These are phyloP conservation scores for Chlorociboria aeruginascens DNA, from an alignment of 495 filamentous ascomycete genomes.

Conservation along the genomic window DNA sequence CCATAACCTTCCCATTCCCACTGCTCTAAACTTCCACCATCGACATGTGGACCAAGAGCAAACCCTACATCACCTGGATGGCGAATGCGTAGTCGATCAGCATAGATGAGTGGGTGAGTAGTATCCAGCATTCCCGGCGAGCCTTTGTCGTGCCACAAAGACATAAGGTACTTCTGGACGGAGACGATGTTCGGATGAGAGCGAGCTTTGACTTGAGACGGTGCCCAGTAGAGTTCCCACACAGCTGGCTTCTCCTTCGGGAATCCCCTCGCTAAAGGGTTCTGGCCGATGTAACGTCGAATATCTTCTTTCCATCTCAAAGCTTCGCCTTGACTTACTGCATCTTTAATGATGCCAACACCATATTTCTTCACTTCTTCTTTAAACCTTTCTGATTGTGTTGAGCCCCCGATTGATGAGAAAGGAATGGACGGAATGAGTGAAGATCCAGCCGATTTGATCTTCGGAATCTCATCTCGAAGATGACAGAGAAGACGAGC, in stretches of 20 bases:
- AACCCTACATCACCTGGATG: constrained; percentile 70
- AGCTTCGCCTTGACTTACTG: constrained; percentile 47
- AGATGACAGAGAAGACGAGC: constrained; percentile 51
- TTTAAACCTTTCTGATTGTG: background rate
- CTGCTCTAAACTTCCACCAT: constrained; percentile 74
- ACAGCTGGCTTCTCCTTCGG: constrained; percentile 51
- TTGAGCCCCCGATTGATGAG: background rate
- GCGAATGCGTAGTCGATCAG: constrained; percentile 71
- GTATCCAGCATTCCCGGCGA: constrained; percentile 46
- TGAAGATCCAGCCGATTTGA: constrained; percentile 24
- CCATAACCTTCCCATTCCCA: constrained; percentile 80
- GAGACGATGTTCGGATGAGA: constrained; percentile 57
- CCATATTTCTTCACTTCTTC: constrained; percentile 29
- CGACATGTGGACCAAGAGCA: constrained; percentile 74
- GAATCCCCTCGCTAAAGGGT: constrained; percentile 44
- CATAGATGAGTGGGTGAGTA: constrained; percentile 56
- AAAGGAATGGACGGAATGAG: constrained; percentile 49
- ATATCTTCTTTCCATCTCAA: constrained; percentile 42
- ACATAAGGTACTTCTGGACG: constrained; percentile 60
- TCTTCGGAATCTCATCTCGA: constrained; percentile 36
- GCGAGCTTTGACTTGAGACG: constrained; percentile 60
- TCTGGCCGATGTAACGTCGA: constrained; percentile 47
- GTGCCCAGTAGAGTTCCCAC: constrained; percentile 83
- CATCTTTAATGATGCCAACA: constrained; percentile 48
- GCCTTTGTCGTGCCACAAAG: constrained; percentile 56